Base-by-base conservation (phyloP, 805 yeast genomes). In the Candida palmyrensis region DNA sequence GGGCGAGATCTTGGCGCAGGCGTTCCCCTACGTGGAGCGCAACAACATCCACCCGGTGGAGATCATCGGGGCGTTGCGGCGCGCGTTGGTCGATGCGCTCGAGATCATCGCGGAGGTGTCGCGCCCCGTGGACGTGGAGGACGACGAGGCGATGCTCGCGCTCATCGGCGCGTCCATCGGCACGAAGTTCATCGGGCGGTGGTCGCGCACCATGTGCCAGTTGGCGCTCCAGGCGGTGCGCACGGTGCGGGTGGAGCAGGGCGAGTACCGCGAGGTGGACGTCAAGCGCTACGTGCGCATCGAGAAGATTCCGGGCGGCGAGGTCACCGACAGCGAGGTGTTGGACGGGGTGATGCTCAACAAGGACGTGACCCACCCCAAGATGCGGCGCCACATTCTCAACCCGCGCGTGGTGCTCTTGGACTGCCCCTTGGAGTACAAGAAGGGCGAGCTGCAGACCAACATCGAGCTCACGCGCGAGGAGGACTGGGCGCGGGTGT, bases 371-470 rank as follows among this genome's bases (percentile, higher is more conserved):
- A 88, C 94, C n/a, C 99, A 92, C 62, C 98, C 99, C 42, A 88
- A 89, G 61, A 92, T 92, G 99, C 81, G 81, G 48, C 79, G 99
- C 57, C 54, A 68, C 48, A 83, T 92, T 47, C 84, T 82, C 56
- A 84, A 87, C 51, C 99, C 99, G 32, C 76, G 90, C 43, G 77
- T 92, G 35, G 75, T 92, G 13, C 71, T 92, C 45, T 72, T 92
- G 47, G 99, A 92, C 64, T 89, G 97, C 62, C 97, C 99, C 9
- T 71, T 92, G 49, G 99, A 92, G 65, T 92, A 92, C 68, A 92
- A 92, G 68, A 92, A 92, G 73, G 99, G 98, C 44, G 99, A 92
- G 66, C 88, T 97, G 3, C 98, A 92, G 62, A 92, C 97, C 34
- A 90, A 92, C 62, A 86, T 92, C 47, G 99, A 92, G 67, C 89